Conservation (phyloP, 106 monocot species). For the Ottelia alismoides region DNA sequence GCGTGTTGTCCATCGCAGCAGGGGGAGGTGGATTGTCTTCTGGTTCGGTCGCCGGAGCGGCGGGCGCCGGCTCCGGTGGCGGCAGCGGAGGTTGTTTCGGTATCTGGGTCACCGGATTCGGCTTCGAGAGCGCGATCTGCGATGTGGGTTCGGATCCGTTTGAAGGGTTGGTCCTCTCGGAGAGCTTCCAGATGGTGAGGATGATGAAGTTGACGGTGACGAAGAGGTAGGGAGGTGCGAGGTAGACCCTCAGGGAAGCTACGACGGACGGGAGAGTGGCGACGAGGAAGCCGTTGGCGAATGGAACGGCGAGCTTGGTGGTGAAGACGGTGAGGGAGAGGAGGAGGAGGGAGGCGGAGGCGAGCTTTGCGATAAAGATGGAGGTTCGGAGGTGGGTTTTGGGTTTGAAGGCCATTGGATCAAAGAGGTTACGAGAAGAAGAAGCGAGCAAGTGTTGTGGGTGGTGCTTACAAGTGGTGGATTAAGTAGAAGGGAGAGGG, state of each 20-base stretch:
- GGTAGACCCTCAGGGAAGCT: constrained; percentile 4
- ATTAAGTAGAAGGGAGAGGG: too few species aligned
- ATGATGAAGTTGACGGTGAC: constrained; percentile 55
- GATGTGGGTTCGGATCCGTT: too few species aligned
- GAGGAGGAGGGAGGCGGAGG: constrained; percentile 1
- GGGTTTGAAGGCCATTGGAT: too few species aligned
- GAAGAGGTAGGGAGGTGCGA: constrained; percentile 24
- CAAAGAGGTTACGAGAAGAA: too few species aligned
- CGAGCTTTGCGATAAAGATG: too few species aligned
- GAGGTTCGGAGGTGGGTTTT: too few species aligned
- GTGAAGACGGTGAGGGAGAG: too few species aligned
- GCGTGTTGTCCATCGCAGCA: not conserved
- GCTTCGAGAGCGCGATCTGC: not conserved
- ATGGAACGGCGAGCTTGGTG: constrained; percentile 4
- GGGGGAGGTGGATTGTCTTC: not conserved
- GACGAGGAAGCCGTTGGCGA: constrained; percentile 3
- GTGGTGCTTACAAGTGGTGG: too few species aligned
- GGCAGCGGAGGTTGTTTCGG: not conserved
- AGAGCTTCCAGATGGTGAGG: constrained; percentile 57
- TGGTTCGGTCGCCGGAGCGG: not conserved
- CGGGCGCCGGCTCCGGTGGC: not conserved
- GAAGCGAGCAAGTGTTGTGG: too few species aligned
- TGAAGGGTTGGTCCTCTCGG: constrained; percentile 20
- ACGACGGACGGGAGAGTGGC: constrained; percentile 5
- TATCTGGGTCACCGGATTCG: not conserved